Base-by-base conservation (phyloP, 306 rosid species). In the Corylus heterophylla region DNA sequence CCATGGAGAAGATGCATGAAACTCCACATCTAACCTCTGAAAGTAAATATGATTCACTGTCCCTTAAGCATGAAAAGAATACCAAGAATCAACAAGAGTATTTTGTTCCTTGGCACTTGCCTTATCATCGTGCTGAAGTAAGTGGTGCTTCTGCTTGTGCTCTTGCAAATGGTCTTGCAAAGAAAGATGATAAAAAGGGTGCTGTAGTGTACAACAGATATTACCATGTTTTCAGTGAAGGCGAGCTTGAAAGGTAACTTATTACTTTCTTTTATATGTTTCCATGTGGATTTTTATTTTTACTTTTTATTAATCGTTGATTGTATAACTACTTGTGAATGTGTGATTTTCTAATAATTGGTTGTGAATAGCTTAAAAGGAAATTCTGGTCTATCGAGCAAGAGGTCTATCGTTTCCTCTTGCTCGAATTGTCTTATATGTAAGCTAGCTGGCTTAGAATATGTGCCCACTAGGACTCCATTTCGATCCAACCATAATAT, bases 101-200 rank as follows among this genome's bases (percentile, higher is more conserved):
- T 86, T 95, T 93, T 78, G 92, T 95, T 73, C 98, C 98, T 58
- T 93, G 99, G 99, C 99, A 91, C 85, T 86, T 95, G 71, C 99
- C 98, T 63, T 95, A 91, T 87, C 98, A 95, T 81, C 97, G 97
- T n/a, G 97, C 98, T 12, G 98, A 95, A 86, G 81, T 90, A 37
- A 84, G 92, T 63, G 96, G 98, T 47, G 89, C 94, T 75, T 95
- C 99, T 85, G 92, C 93, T 71, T 85, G 81, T 73, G 98, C 99
- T 83, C 86, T 93, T 82, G 96, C 91, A 52, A 88, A 72, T 79
- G 99, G 97, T 79, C 89, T 95, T 42, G 99, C 98, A 27, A 93
- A 87, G 76, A 95, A 87, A 82, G 97, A 95, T 83, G 96, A 95
- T 85, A 90, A 83, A 79, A 95, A 92, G 86, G 90, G 94, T 71